Percentiles rank a stretch among this genome's conserved stretches.
These are phyloP conservation scores for Thoreauomyces humboldtii DNA, from an alignment of 192 early-diverging fungal genomes.

Conservation along the genomic window DNA sequence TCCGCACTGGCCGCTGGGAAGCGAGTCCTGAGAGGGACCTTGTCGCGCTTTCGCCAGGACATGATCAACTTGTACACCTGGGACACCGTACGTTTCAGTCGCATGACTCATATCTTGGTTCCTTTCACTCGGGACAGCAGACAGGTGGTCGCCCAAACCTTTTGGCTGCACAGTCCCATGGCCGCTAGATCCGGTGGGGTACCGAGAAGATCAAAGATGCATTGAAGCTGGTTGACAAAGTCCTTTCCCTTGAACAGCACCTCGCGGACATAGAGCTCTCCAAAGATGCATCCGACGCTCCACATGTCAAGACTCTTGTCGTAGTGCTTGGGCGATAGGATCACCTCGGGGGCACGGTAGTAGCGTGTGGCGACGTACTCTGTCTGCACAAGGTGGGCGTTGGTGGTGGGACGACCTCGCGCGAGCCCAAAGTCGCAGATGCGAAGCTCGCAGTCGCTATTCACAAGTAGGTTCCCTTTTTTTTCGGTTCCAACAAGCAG, in stretches of 20 bases:
- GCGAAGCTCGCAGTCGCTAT: slow-evolving; percentile 55
- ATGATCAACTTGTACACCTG: slow-evolving; percentile 90
- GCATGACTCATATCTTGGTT: background rate
- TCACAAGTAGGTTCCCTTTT: slow-evolving; percentile 52
- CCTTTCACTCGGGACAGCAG: background rate
- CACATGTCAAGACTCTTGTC: slow-evolving; percentile 86
- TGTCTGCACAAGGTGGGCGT: slow-evolving; percentile 43
- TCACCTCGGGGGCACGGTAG: slow-evolving; percentile 58
- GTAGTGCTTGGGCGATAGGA: slow-evolving; percentile 53
- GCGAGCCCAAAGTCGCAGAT: slow-evolving; percentile 61
- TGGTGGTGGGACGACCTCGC: slow-evolving; percentile 38
- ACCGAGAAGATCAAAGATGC: slow-evolving; percentile 93
- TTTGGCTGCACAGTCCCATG: slow-evolving; percentile 43
- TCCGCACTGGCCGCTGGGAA: slow-evolving; percentile 86
- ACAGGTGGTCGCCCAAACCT: slow-evolving; percentile 31
- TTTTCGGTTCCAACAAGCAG: background rate
- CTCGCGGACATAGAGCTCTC: slow-evolving; percentile 76
- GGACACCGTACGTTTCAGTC: background rate
- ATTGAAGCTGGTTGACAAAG: slow-evolving; percentile 85
- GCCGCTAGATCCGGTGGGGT: slow-evolving; percentile 91
- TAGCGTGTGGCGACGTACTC: slow-evolving; percentile 60
- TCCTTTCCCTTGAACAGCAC: slow-evolving; percentile 58
- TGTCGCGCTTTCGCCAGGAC: slow-evolving; percentile 80
- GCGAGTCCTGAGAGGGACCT: slow-evolving; percentile 74
- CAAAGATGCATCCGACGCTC: slow-evolving; percentile 99